phyloP scores from a whole-genome alignment of 169 alveolate genomes.

The Cryptosporidium meleagridis region DNA sequence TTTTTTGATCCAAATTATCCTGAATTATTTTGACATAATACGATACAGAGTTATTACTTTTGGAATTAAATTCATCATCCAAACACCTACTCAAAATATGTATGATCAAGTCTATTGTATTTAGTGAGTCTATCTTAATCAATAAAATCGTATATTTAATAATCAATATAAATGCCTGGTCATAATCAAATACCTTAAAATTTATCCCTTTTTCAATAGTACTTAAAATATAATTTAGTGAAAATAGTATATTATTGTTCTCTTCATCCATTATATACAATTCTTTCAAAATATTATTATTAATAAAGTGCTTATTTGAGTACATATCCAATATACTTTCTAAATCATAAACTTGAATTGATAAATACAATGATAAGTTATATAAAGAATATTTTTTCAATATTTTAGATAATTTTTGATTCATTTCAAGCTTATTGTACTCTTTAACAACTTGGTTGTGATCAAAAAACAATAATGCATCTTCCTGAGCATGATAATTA shows the following conservation, averaged over 20 bases:
- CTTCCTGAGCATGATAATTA: background rate
- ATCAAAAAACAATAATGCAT: background rate
- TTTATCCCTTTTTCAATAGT: slow-evolving; percentile 71
- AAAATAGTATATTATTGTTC: slow-evolving; percentile 31
- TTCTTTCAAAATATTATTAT: slow-evolving; percentile 23
- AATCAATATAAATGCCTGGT: slow-evolving; percentile 12
- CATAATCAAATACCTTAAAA: slow-evolving; percentile 16
- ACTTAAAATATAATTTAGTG: slow-evolving; percentile 11
- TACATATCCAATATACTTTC: slow-evolving; percentile 62
- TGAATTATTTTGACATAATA: slow-evolving; percentile 8
- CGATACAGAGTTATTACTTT: background rate
- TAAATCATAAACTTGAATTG: slow-evolving; percentile 60
- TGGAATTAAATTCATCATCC: background rate
- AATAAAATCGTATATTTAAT: slow-evolving; percentile 36
- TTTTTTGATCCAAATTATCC: background rate
- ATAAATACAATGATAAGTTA: slow-evolving; percentile 43
- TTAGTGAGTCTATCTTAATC: slow-evolving; percentile 22
- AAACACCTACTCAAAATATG: slow-evolving; percentile 31
- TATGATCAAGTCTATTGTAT: slow-evolving; percentile 43
- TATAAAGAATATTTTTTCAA: slow-evolving; percentile 29
- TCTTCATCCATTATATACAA: slow-evolving; percentile 50
- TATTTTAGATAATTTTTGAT: slow-evolving; percentile 7
- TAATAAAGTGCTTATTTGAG: slow-evolving; percentile 41
- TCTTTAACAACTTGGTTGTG: background rate
- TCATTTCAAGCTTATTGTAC: slow-evolving; percentile 18